Percentiles rank a stretch among this genome's conserved stretches.
Conservation (phyloP, 306 rosid genomes). For the Cotoneaster glaucophyllus region DNA sequence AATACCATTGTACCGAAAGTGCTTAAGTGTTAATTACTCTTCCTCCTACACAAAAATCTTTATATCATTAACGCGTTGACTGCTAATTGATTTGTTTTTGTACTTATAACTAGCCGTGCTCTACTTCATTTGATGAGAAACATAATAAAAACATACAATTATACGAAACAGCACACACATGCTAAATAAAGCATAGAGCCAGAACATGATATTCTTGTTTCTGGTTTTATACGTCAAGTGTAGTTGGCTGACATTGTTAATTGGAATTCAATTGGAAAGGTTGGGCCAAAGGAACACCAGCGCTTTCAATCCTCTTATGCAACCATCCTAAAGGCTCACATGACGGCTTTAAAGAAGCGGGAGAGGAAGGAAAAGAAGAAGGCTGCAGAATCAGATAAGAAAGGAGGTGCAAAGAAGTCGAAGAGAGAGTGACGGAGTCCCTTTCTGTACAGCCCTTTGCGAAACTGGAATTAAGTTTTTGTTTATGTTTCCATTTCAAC, state of each 20-base stretch:
- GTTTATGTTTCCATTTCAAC: neutral
- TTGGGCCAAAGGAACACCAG: conserved; percentile 89
- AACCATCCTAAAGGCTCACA: conserved; percentile 87
- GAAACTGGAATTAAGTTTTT: neutral
- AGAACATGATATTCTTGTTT: neutral
- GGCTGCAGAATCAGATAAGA: conserved; percentile 57
- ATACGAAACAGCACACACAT: neutral
- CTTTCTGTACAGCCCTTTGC: conserved; percentile 5
- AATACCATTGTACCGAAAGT: neutral
- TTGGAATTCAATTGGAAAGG: conserved; percentile 43
- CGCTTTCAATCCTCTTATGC: conserved; percentile 98
- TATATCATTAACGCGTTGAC: neutral
- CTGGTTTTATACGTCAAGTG: neutral
- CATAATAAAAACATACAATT: neutral
- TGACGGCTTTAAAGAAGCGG: conserved; percentile 94
- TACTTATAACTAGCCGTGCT: too few species aligned
- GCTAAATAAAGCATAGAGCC: neutral
- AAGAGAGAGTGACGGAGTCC: conserved; percentile 21
- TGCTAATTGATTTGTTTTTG: neutral
- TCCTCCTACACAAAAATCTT: neutral
- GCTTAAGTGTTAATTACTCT: neutral
- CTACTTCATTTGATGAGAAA: too few species aligned
- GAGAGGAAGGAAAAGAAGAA: conserved; percentile 97
- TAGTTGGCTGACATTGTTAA: neutral
- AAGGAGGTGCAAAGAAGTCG: conserved; percentile 42